Evolutionary conservation across 2,329 filamentous ascomycete species (phyloP).

Genomic region (Fusarium falciforme): DNA sequence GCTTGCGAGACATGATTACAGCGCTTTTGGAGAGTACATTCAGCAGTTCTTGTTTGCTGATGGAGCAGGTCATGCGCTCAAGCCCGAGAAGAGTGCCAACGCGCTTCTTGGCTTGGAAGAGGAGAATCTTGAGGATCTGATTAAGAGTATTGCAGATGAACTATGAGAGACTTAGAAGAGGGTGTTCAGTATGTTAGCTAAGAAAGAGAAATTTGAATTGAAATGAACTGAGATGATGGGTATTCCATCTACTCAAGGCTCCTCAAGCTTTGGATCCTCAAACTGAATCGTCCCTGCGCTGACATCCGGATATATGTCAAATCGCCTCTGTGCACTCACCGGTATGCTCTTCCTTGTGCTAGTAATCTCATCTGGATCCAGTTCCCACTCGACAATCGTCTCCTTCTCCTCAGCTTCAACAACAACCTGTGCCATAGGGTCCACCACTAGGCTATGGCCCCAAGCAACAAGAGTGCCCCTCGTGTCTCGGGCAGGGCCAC

Average conservation of each 20-base stretch:
- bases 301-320: slow-evolving; percentile 96
- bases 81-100: not conserved
- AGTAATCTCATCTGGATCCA: slow-evolving; percentile 74
- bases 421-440: slow-evolving; percentile 85
- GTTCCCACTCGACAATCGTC: slow-evolving; percentile 76
- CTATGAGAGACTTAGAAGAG: not conserved
- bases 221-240: not conserved
- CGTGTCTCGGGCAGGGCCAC: slow-evolving; percentile 86
- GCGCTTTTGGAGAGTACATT: not conserved
- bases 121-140: not conserved
- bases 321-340: slow-evolving; percentile 82
- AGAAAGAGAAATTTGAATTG: not conserved
- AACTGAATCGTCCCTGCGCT: slow-evolving; percentile 52
- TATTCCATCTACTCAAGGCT: not conserved
- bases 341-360: slow-evolving; percentile 85
- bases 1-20: not conserved
- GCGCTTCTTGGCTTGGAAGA: not conserved
- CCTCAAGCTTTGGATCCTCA: not conserved
- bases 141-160: not conserved
- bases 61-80: not conserved
- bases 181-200: not conserved
- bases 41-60: not conserved
- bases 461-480: slow-evolving; percentile 84
- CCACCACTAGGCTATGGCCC: slow-evolving; percentile 88
- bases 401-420: slow-evolving; percentile 81